These are phyloP conservation scores for Arctium minus DNA, from an alignment of 129 eudicot species.

Conservation along the genomic window DNA sequence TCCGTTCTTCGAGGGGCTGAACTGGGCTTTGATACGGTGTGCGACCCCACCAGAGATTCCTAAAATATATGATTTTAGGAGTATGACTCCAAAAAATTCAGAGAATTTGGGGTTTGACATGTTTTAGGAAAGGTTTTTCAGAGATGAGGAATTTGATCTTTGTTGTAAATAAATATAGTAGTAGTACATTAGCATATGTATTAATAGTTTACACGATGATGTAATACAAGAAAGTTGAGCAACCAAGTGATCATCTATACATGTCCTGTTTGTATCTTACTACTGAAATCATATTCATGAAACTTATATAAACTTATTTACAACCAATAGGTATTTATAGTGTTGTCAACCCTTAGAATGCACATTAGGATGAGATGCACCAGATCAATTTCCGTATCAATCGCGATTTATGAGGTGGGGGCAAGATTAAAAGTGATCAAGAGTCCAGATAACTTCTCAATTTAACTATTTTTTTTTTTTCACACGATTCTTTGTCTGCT, in stretches of 20 bases:
- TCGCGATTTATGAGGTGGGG: too few species aligned
- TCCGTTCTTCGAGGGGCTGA: constrained; percentile 75
- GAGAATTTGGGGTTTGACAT: constrained; percentile 45
- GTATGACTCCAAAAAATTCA: not conserved
- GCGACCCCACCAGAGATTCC: constrained; percentile 85
- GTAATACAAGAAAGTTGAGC: constrained; percentile 11
- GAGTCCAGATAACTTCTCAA: too few species aligned
- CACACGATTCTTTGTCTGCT: too few species aligned
- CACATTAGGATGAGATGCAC: too few species aligned
- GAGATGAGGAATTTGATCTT: not conserved
- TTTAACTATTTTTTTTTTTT: too few species aligned
- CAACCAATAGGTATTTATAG: too few species aligned
- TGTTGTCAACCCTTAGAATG: too few species aligned
- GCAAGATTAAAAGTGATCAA: too few species aligned
- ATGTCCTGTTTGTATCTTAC: too few species aligned
- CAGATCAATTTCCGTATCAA: too few species aligned
- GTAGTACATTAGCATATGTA: constrained; percentile 16
- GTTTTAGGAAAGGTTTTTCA: constrained; percentile 35
- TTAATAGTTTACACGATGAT: constrained; percentile 28
- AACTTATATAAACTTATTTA: too few species aligned
- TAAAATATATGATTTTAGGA: constrained; percentile 31
- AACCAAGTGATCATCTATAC: not conserved
- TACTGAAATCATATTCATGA: too few species aligned
- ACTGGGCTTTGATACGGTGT: constrained; percentile 87
- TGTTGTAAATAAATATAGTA: constrained; percentile 18